Evolutionary conservation across 2,329 filamentous ascomycete genomes (phyloP).

Genomic region (Cercospora sp.): DNA sequence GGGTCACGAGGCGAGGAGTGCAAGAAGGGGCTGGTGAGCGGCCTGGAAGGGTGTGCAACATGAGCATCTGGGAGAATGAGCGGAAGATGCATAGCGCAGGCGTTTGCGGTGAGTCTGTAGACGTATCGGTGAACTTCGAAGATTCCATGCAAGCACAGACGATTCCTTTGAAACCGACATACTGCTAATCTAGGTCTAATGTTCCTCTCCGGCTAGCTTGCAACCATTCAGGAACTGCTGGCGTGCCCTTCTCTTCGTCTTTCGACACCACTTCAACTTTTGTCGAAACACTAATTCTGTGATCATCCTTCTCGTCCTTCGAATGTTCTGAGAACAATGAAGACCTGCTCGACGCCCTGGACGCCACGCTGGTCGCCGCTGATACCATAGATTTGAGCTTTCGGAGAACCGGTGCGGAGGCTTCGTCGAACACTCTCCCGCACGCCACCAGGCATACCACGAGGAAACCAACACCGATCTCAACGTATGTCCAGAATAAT

Average conservation of each 20-base stretch:
- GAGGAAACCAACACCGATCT: slow-evolving; percentile 22
- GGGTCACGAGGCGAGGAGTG: slow-evolving; percentile 68
- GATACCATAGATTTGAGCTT: slow-evolving; percentile 14
- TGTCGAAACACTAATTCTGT: slow-evolving; percentile 14
- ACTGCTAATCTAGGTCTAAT: slow-evolving; percentile 6
- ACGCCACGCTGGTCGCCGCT: slow-evolving; percentile 14
- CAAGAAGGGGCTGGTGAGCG: slow-evolving; percentile 66
- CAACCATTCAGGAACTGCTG: slow-evolving; percentile 19
- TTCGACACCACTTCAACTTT: slow-evolving; percentile 14
- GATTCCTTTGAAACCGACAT: background rate
- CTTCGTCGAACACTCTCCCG: slow-evolving; percentile 18
- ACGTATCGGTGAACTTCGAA: background rate
- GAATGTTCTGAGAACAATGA: slow-evolving; percentile 14
- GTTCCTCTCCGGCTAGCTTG: slow-evolving; percentile 18
- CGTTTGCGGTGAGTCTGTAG: slow-evolving; percentile 6
- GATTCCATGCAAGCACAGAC: background rate
- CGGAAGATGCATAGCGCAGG: slow-evolving; percentile 18
- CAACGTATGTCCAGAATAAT: slow-evolving; percentile 21
- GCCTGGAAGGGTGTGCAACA: background rate
- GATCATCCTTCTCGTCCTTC: slow-evolving; percentile 13
- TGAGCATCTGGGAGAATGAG: background rate
- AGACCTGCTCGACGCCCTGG: slow-evolving; percentile 15
- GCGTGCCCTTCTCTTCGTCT: slow-evolving; percentile 11
- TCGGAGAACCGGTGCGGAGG: slow-evolving; percentile 13
- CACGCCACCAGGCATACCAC: slow-evolving; percentile 19